phyloP scores from a whole-genome alignment of 805 yeast species.

The Saccharomyces jurei region DNA sequence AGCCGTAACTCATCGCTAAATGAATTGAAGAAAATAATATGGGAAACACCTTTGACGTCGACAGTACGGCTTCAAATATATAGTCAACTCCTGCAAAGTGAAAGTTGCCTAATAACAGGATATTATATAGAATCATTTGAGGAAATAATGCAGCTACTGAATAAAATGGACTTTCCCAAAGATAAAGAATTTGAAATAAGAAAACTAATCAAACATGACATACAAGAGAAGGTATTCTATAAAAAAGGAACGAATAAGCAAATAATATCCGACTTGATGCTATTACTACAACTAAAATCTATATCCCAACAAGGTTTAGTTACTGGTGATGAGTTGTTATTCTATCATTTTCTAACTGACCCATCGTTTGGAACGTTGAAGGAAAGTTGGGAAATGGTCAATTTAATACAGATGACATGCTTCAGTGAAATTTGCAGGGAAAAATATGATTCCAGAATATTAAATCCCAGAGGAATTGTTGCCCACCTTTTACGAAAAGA shows the following conservation, averaged over 20 bases:
- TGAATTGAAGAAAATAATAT: constrained; percentile 16
- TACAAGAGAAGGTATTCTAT: constrained; percentile 4
- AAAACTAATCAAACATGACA: constrained; percentile 13
- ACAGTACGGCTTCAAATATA: constrained; percentile 16
- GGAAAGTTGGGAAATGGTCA: constrained; percentile 26
- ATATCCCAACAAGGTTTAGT: constrained; percentile 31
- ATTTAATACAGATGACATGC: constrained; percentile 25
- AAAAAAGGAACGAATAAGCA: constrained; percentile 4
- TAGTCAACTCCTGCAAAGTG: constrained; percentile 17
- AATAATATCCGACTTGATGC: constrained; percentile 15
- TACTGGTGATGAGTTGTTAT: constrained; percentile 29
- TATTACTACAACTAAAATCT: constrained; percentile 29
- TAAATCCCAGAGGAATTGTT: constrained; percentile 27
- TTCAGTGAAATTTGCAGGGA: constrained; percentile 20
- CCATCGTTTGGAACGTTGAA: constrained; percentile 10
- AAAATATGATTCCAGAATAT: constrained; percentile 21
- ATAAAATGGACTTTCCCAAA: constrained; percentile 24
- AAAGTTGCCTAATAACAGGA: constrained; percentile 12
- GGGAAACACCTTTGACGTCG: constrained; percentile 21
- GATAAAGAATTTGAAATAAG: constrained; percentile 26
- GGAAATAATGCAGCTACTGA: constrained; percentile 28
- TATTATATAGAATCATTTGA: constrained; percentile 32
- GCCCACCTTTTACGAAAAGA: constrained; percentile 24
- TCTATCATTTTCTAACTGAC: constrained; percentile 22
- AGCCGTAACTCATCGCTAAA: constrained; percentile 26